Conservation (phyloP, 2,329 filamentous ascomycete genomes). For the Sclerotinia nivalis region DNA sequence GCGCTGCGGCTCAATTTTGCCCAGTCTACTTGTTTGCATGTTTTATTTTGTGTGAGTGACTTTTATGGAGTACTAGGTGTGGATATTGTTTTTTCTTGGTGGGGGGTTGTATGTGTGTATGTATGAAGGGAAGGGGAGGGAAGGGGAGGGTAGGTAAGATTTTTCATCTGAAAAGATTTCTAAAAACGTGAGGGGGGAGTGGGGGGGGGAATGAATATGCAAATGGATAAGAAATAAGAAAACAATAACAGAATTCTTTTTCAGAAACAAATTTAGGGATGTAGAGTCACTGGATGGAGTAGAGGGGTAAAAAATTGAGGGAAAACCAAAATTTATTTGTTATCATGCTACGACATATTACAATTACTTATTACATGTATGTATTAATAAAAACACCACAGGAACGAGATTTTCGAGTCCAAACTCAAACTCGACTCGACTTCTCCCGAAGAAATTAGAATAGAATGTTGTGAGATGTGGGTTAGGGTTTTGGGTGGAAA, state of each 20-base stretch:
- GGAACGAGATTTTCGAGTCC: neutral
- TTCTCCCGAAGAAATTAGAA: no score
- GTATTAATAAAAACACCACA: neutral
- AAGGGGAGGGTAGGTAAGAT: no score
- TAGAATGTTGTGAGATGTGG: neutral
- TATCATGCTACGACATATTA: constrained; percentile 2
- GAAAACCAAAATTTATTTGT: neutral
- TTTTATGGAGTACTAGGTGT: neutral
- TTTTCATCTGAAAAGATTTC: neutral
- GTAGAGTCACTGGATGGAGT: neutral
- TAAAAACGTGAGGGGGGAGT: neutral
- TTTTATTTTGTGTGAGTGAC: constrained; percentile 9
- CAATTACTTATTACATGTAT: neutral
- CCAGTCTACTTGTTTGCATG: neutral
- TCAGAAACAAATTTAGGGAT: no score
- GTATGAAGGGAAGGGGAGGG: no score
- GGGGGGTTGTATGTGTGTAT: neutral
- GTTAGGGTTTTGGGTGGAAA: neutral
- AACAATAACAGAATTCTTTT: neutral
- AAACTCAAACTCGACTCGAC: neutral
- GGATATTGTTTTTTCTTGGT: neutral
- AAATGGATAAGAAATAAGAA: neutral
- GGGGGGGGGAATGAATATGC: no score
- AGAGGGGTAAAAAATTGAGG: neutral
- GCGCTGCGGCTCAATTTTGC: constrained; percentile 6